Evolutionary conservation across 1,139 yeast genomes (phyloP).

Genomic region (Kurtzmaniella quercitrusa): DNA sequence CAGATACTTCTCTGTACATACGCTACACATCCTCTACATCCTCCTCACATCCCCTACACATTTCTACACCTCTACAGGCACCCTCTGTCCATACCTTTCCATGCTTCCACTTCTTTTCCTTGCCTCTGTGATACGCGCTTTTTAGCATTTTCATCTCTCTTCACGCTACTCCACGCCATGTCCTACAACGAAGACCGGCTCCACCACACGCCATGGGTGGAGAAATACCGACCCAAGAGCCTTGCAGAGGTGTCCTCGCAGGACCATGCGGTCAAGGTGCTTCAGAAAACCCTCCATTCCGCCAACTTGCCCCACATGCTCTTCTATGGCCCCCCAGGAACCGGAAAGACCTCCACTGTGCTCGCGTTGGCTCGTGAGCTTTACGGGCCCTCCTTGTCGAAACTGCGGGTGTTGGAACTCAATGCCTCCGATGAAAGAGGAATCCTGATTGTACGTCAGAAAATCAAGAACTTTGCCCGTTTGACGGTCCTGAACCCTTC

Average conservation of each 20-base stretch:
- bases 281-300: constrained; percentile 71
- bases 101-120: too few species aligned
- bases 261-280: constrained; percentile 82
- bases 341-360: constrained; percentile 93
- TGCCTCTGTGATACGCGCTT: too few species aligned
- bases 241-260: constrained; percentile 89
- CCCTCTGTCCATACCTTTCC: too few species aligned
- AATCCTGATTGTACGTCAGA: constrained; percentile 86
- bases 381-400: constrained; percentile 66
- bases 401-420: constrained; percentile 78
- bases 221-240: constrained; percentile 77
- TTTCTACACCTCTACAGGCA: too few species aligned
- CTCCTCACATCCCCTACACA: too few species aligned
- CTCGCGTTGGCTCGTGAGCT: constrained; percentile 82
- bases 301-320: constrained; percentile 93
- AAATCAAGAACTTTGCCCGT: constrained; percentile 88
- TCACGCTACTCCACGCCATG: neutral
- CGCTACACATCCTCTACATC: too few species aligned
- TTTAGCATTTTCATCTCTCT: neutral
- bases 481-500: constrained; percentile 80
- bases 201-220: constrained; percentile 73
- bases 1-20: too few species aligned
- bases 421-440: constrained; percentile 98
- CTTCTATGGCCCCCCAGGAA: constrained; percentile 96
- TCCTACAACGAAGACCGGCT: constrained; percentile 37